phyloP scores from a whole-genome alignment of 805 yeast genomes.

The Candida ortonii region DNA sequence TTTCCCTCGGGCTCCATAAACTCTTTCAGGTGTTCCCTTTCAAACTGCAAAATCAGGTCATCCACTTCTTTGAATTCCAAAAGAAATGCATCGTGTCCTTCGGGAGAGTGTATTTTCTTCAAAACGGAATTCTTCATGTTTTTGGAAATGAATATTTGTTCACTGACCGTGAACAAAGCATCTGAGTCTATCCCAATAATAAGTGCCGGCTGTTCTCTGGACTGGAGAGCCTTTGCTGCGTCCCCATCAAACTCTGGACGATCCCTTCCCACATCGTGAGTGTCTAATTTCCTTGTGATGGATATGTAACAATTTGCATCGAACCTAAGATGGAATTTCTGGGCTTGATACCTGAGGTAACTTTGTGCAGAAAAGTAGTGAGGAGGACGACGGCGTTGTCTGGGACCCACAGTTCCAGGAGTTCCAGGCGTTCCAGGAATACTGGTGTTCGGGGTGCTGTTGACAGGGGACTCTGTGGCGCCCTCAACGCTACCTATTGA shows the following conservation, averaged over 20 bases:
- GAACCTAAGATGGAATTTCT: slow-evolving; percentile 82
- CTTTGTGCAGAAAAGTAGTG: slow-evolving; percentile 92
- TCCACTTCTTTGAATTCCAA: slow-evolving; percentile 85
- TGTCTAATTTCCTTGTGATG: slow-evolving; percentile 88
- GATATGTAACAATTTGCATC: slow-evolving; percentile 97
- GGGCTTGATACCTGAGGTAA: slow-evolving; percentile 90
- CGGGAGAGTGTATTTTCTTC: slow-evolving; percentile 80
- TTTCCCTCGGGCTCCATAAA: slow-evolving; percentile 53
- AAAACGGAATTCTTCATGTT: slow-evolving; percentile 67
- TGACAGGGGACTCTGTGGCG: too few relatives aligned
- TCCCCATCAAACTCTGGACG: slow-evolving; percentile 42
- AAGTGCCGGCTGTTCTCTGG: slow-evolving; percentile 71
- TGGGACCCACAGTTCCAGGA: slow-evolving; percentile 7
- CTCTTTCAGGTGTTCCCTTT: slow-evolving; percentile 54
- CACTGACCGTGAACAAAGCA: slow-evolving; percentile 87
- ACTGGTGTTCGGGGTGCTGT: too few relatives aligned
- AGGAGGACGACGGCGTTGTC: slow-evolving; percentile 41
- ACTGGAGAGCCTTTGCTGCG: slow-evolving; percentile 50
- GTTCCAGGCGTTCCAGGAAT: slow-evolving; percentile 23
- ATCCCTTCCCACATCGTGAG: slow-evolving; percentile 89
- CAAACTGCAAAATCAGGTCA: slow-evolving; percentile 62
- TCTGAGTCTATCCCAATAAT: slow-evolving; percentile 89
- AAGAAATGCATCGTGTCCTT: slow-evolving; percentile 96
- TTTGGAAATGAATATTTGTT: slow-evolving; percentile 80
- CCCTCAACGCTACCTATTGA: too few relatives aligned